Conservation (phyloP, 2,329 filamentous ascomycete genomes). For the Tolypocladium nubicola region DNA sequence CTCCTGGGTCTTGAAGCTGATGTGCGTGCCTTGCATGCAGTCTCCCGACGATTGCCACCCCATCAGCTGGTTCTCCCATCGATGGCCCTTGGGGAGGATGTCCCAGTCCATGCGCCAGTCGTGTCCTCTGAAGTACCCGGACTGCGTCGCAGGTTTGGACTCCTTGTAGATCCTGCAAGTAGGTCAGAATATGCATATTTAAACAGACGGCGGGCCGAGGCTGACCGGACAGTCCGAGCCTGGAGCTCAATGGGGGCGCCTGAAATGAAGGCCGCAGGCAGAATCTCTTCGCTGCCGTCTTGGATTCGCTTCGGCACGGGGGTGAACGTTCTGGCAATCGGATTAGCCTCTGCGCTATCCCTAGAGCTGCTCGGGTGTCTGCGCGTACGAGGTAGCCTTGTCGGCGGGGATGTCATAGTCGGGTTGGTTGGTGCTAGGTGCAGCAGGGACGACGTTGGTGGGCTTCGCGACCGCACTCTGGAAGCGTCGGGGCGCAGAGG, state of each 20-base stretch:
- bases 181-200: neutral
- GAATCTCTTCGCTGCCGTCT: slow-evolving; percentile 75
- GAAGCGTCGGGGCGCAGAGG: slow-evolving; percentile 40
- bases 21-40: slow-evolving; percentile 84
- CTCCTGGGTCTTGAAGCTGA: slow-evolving; percentile 88
- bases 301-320: slow-evolving; percentile 83
- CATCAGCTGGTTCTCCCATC: slow-evolving; percentile 98
- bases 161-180: slow-evolving; percentile 74
- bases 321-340: slow-evolving; percentile 61
- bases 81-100: slow-evolving; percentile 78
- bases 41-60: slow-evolving; percentile 97
- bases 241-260: slow-evolving; percentile 91
- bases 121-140: slow-evolving; percentile 72
- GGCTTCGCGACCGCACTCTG: slow-evolving; percentile 40
- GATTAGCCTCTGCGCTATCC: neutral
- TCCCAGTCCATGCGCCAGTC: slow-evolving; percentile 99
- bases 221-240: slow-evolving; percentile 84
- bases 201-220: neutral
- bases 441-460: slow-evolving; percentile 25
- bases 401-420: slow-evolving; percentile 76
- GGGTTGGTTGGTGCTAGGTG: slow-evolving; percentile 51
- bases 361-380: neutral
- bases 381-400: slow-evolving; percentile 74
- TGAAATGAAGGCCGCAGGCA: slow-evolving; percentile 78
- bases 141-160: slow-evolving; percentile 91